Evolutionary conservation across 805 yeast species (phyloP), one percentile per base, ranked within the genome.

Genomic region (Ogataea salicorniae): DNA sequence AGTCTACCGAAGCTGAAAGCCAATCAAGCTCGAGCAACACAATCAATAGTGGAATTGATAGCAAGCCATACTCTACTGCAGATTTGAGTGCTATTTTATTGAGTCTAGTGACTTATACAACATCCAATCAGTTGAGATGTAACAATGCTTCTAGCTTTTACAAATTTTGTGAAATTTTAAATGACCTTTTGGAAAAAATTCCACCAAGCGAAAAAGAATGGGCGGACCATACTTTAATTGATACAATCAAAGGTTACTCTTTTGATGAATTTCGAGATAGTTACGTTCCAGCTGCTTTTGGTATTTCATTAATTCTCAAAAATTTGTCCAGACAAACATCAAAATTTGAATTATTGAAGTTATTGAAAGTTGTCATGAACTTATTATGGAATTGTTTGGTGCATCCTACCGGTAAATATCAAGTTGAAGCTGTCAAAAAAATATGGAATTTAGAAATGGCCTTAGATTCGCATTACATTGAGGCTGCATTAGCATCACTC

Each of bases 401-500:
- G 34, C 73, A 74, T 9, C 70, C 75, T 0, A 66, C 73, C n/a
- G 80, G 81, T 3, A 67, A 68, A 41, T 72, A 74, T 47, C 95
- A 88, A 58, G 83, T 84, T 1, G 95, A 87, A 56, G 75, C 85
- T 0, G 87, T 85, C 1, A 79, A 76, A 45, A 71, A 79, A 20
- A 70, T 91, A 2, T 83, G 87, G 72, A 70, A 74, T 6, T 65
- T 92, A 43, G 83, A 80, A 37, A 63, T 75, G n/a, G 67, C 74
- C 17, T 72, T 77, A 23, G 79, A 79, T 14, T 58, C 74, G 2
- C 67, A 76, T 41, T 75, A 77, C 50, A 74, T 90, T 23, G 95
- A 90, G 56, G 92, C 95, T 1, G 85, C 88, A 0, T 52, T 91
- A 2, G 70, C 87, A 0, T 69, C 77, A 2, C 71, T 80, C 41